These are phyloP conservation scores for Candida insectorum DNA, from an alignment of 805 yeast genomes.

Conservation along the genomic window DNA sequence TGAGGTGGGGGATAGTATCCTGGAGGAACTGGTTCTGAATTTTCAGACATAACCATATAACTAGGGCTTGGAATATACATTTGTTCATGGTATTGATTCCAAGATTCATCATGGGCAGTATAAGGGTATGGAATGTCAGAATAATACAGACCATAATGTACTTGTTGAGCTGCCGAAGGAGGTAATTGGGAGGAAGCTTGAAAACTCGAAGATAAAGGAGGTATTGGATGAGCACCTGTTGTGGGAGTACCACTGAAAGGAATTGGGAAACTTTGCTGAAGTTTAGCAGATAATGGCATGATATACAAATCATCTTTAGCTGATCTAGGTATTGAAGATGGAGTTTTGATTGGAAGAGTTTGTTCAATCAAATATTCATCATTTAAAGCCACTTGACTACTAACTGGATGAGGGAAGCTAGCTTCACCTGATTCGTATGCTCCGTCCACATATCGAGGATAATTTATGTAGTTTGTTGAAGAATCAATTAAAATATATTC, in stretches of 20 bases:
- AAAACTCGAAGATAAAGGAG: too few species aligned
- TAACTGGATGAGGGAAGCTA: constrained; percentile 15
- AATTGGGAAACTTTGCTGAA: constrained; percentile 15
- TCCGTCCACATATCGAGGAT: constrained; percentile 14
- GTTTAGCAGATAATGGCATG: too few species aligned
- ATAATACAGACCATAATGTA: constrained; percentile 1
- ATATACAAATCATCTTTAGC: too few species aligned
- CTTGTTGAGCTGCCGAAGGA: constrained; percentile 3
- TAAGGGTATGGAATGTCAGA: constrained; percentile 2
- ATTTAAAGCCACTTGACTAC: constrained; percentile 30
- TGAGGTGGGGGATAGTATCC: constrained; percentile 10
- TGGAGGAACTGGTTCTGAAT: constrained; percentile 9
- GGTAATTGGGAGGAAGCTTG: too few species aligned
- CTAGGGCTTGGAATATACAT: constrained; percentile 10
- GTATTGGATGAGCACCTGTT: too few species aligned
- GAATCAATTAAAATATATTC: constrained; percentile 22
- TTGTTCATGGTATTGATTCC: constrained; percentile 13
- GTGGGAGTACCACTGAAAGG: too few species aligned
- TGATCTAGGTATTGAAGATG: constrained; percentile 16
- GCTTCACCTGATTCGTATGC: constrained; percentile 17
- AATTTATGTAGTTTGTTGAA: constrained; percentile 8
- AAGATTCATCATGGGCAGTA: constrained; percentile 15
- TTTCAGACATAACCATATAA: constrained; percentile 18
- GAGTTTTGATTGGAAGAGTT: constrained; percentile 43
- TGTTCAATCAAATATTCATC: constrained; percentile 52